These are phyloP conservation scores for Fusarium sp. DNA, from an alignment of 2,329 filamentous ascomycete species.

Conservation along the genomic window DNA sequence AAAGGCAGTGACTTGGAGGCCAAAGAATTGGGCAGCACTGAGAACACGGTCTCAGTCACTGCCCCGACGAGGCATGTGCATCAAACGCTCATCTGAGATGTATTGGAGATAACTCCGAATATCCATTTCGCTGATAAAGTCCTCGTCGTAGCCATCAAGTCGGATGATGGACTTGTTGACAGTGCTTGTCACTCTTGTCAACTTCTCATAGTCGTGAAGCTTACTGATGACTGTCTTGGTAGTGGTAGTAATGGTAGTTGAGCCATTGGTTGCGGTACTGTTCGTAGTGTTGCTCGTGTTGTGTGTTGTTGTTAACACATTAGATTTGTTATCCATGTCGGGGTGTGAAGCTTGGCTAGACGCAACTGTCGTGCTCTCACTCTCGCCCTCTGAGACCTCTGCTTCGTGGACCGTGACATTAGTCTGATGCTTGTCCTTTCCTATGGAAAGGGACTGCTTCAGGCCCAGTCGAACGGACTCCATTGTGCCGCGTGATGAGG, in stretches of 20 bases:
- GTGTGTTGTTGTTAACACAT: not conserved
- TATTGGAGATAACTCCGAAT: slow-evolving; percentile 47
- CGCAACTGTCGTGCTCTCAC: slow-evolving; percentile 23
- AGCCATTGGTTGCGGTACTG: not conserved
- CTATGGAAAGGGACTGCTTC: slow-evolving; percentile 20
- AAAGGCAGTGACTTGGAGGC: slow-evolving; percentile 51
- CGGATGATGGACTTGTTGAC: slow-evolving; percentile 33
- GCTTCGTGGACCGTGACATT: slow-evolving; percentile 6
- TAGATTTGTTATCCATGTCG: slow-evolving; percentile 5
- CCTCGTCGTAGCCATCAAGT: slow-evolving; percentile 35
- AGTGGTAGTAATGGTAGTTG: not conserved
- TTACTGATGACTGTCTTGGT: not conserved
- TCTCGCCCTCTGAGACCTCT: slow-evolving; percentile 25
- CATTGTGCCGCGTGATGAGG: slow-evolving; percentile 24
- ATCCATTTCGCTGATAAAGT: slow-evolving; percentile 36
- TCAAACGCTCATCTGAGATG: slow-evolving; percentile 52
- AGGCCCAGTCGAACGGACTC: slow-evolving; percentile 26
- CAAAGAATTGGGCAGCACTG: slow-evolving; percentile 53
- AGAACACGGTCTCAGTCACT: slow-evolving; percentile 54
- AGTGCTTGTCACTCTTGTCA: slow-evolving; percentile 27
- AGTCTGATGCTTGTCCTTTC: slow-evolving; percentile 14
- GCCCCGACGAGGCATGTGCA: slow-evolving; percentile 53
- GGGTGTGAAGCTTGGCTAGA: slow-evolving; percentile 18
- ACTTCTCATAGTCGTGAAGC: slow-evolving; percentile 20
- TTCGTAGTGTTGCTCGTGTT: not conserved